Evolutionary conservation across 2,329 filamentous ascomycete genomes (phyloP).

Genomic region (Hypoxylon sp.): DNA sequence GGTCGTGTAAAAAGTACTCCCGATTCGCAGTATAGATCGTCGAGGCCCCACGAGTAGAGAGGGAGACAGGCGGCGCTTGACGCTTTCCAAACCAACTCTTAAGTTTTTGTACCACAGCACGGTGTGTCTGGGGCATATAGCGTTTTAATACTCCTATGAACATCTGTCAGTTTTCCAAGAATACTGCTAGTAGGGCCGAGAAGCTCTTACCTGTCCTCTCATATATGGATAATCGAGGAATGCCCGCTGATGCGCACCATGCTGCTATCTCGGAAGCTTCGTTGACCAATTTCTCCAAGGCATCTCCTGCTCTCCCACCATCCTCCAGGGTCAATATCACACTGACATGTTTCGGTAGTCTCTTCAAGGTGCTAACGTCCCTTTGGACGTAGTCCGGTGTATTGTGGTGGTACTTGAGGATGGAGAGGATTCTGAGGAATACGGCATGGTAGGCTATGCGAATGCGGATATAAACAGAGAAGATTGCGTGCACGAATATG

Average conservation of each 20-base stretch:
- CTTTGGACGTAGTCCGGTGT: slow-evolving; percentile 92
- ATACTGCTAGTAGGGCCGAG: slow-evolving; percentile 12
- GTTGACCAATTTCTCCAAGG: slow-evolving; percentile 86
- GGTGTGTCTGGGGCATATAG: slow-evolving; percentile 87
- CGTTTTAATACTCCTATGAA: slow-evolving; percentile 85
- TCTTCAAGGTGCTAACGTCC: slow-evolving; percentile 82
- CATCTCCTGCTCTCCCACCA: slow-evolving; percentile 77
- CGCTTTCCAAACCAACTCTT: slow-evolving; percentile 87
- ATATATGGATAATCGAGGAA: slow-evolving; percentile 90
- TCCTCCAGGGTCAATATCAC: slow-evolving; percentile 84
- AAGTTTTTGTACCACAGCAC: slow-evolving; percentile 83
- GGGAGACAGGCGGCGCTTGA: slow-evolving; percentile 76
- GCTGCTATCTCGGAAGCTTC: slow-evolving; percentile 93
- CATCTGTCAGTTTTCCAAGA: slow-evolving; percentile 32
- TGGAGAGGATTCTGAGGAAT: slow-evolving; percentile 81
- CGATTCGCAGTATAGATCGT: slow-evolving; percentile 55
- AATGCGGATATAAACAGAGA: slow-evolving; percentile 88
- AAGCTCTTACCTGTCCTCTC: slow-evolving; percentile 83
- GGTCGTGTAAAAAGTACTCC: slow-evolving; percentile 54
- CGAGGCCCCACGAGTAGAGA: slow-evolving; percentile 62
- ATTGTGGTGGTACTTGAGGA: slow-evolving; percentile 95
- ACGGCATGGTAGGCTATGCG: slow-evolving; percentile 85
- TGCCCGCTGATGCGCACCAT: slow-evolving; percentile 92
- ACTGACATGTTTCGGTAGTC: slow-evolving; percentile 88
- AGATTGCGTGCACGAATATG: slow-evolving; percentile 81